Evolutionary conservation across 495 filamentous ascomycete genomes (phyloP), one percentile per base, ranked within the genome.

Genomic region (Astrothelium macrocarpum): DNA sequence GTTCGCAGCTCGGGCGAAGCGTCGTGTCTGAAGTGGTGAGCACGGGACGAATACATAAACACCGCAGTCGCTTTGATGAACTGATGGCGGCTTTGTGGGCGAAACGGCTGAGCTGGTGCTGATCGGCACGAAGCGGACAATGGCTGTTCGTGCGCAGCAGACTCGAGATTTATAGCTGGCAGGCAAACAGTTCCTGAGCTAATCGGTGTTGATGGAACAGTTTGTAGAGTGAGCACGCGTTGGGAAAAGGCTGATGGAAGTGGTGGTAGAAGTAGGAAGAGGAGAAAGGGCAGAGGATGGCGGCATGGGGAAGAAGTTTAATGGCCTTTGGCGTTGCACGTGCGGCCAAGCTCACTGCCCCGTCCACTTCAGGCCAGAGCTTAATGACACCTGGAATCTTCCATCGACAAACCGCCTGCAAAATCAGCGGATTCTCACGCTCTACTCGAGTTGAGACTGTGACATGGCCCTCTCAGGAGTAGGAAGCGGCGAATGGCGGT

Each of bases 1-100:
- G 86, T 78, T 84, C 90, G 89, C 90, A 91, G 89, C 89, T 88
- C 87, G 81, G 88, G 83, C 81, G 90, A 88, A 84, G 89, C 87
- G 77, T 87, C 85, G 85, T 89, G 84, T 85, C 86, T 80, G 80
- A 85, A 84, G 81, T 81, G 77, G 82, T 85, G 83, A 81, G 79
- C 83, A 82, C 80, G 81, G 83, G 82, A 82, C 86, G 85, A 85
- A 90, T 89, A 90, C 87, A 90, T 90, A 87, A 81, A 90, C 85
- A 78, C 73, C 62, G 60, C 53, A 49, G 25, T 56, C 25, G 49
- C 25, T 56, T 26, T 56, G 49, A 3, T 25, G 49, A 56, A 25
- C 49, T 56, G 49, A 56, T 56, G 49, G 16, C 49, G 49, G 49
- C 49, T 56, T 56, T 56, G 49, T 56, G 49, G 49, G 49, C 25